These are phyloP conservation scores for Uronychia binucleata DNA, from an alignment of 73 alveolate species.

Conservation along the genomic window DNA sequence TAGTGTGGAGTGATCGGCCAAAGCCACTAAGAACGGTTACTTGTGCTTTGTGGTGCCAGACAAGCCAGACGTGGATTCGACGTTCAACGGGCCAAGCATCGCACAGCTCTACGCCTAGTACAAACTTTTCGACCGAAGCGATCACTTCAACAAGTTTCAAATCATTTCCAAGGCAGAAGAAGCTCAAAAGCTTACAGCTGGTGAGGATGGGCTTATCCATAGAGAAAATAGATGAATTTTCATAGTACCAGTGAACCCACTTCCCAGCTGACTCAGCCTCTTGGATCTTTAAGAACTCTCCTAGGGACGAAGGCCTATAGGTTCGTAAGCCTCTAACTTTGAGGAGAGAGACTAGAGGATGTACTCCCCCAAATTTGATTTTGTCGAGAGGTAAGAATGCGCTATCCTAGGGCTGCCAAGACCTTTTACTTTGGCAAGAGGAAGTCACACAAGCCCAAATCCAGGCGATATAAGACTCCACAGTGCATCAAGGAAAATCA, in stretches of 20 bases:
- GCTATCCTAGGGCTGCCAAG: background rate
- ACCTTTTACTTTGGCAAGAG: background rate
- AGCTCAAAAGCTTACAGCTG: background rate
- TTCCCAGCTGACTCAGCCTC: background rate
- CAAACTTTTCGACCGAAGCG: background rate
- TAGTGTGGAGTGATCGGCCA: too few species aligned
- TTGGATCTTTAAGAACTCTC: background rate
- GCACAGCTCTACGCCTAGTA: background rate
- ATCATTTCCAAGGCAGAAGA: background rate
- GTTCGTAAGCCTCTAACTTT: background rate
- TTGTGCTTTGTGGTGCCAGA: background rate
- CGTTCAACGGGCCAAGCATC: background rate
- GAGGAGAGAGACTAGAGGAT: too few species aligned
- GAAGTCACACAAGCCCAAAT: background rate
- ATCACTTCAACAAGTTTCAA: background rate
- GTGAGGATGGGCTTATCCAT: background rate
- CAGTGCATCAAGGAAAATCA: background rate
- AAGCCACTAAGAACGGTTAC: background rate
- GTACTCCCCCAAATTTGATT: background rate
- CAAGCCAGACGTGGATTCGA: background rate
- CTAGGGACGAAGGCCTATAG: background rate
- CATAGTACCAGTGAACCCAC: background rate
- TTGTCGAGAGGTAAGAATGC: background rate
- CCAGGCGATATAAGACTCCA: background rate
- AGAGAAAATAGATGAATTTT: background rate